A percentile compares a stretch with the other conserved stretches of the same genome.
phyloP scores from a whole-genome alignment of 1,284 basidiomycete species.

The Quambalaria eucalypti region DNA sequence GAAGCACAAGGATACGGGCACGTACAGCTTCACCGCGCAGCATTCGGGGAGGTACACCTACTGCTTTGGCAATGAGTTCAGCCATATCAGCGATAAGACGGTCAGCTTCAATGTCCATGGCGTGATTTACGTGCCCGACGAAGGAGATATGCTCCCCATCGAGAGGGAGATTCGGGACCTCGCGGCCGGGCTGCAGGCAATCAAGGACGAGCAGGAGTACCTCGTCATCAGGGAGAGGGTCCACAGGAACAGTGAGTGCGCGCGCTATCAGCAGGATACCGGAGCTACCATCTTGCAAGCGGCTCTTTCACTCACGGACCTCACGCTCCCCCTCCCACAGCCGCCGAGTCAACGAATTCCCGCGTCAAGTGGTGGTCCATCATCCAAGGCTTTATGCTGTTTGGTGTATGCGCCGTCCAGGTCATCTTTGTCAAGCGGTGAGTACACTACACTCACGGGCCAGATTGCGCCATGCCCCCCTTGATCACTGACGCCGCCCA shows the following conservation, averaged over 20 bases:
- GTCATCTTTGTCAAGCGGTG: slow-evolving; percentile 85
- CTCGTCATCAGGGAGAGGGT: slow-evolving; percentile 86
- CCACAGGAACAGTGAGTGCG: slow-evolving; percentile 67
- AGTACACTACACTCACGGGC: background rate
- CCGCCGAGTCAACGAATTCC: slow-evolving; percentile 59
- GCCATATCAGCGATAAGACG: slow-evolving; percentile 83
- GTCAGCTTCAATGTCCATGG: slow-evolving; percentile 99
- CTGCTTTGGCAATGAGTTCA: slow-evolving; percentile 98
- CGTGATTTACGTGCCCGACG: slow-evolving; percentile 80
- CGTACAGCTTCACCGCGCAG: slow-evolving; percentile 74
- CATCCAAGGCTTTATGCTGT: slow-evolving; percentile 73
- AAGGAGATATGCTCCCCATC: slow-evolving; percentile 66
- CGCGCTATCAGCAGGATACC: background rate
- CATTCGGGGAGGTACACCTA: slow-evolving; percentile 82
- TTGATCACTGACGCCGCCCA: background rate
- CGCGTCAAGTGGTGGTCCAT: slow-evolving; percentile 99
- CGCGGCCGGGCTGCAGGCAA: slow-evolving; percentile 71
- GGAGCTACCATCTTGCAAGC: too few species aligned
- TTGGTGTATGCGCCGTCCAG: slow-evolving; percentile 89
- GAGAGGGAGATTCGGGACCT: slow-evolving; percentile 87
- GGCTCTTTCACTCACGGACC: slow-evolving; percentile 4
- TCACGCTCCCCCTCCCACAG: slow-evolving; percentile 21
- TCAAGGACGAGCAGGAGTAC: slow-evolving; percentile 99
- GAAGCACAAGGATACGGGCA: slow-evolving; percentile 78
- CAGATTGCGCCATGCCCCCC: background rate